Percentiles rank a stretch among this genome's conserved stretches.
Conservation (phyloP, 2,329 filamentous ascomycete genomes). For the Sordariomycetes sp. region DNA sequence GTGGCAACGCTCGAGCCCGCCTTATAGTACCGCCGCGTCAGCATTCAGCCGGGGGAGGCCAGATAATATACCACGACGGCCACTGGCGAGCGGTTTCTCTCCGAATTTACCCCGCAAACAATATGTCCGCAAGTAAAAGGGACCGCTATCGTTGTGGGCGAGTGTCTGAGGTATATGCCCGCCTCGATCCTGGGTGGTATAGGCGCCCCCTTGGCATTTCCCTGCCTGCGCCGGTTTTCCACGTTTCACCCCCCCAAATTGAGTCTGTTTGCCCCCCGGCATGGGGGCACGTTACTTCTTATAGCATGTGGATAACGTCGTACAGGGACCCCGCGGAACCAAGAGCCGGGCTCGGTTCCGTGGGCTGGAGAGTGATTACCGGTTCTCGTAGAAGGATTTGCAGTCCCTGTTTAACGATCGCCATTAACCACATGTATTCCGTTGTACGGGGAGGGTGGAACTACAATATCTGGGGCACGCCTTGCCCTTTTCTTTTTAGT, state of each 20-base stretch:
- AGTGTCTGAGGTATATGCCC: neutral
- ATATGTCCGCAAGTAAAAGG: neutral
- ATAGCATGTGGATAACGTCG: neutral
- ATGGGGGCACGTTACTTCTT: neutral
- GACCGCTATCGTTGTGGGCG: neutral
- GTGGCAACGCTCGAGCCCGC: neutral
- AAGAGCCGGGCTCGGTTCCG: neutral
- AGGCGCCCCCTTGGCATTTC: neutral
- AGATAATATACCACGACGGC: neutral
- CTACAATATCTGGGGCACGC: neutral
- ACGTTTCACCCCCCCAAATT: neutral
- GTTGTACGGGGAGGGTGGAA: neutral
- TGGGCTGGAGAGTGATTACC: neutral
- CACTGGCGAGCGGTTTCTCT: neutral
- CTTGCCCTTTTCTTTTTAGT: neutral
- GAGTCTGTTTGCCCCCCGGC: neutral
- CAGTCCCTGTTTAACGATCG: neutral
- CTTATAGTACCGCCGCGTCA: neutral
- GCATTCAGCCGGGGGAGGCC: neutral
- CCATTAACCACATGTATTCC: neutral
- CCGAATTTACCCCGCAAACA: neutral
- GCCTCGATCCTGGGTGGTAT: neutral
- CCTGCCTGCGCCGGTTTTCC: neutral
- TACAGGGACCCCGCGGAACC: neutral
- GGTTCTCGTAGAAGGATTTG: neutral